Base-by-base conservation (phyloP, 1,139 yeast genomes). In the Saccharomyces hybrid region DNA sequence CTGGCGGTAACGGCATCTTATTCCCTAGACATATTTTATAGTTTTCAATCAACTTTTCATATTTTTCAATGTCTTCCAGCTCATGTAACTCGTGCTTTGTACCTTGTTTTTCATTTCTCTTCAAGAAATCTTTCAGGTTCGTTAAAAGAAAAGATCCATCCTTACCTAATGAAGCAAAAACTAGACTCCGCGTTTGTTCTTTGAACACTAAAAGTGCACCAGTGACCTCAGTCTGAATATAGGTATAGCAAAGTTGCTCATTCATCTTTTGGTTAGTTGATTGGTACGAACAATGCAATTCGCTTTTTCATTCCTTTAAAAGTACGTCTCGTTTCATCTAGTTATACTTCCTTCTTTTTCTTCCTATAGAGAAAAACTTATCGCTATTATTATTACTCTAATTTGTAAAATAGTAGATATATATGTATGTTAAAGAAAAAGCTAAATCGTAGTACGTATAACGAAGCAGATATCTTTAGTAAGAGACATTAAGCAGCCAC, bases 101-200 rank as follows among this genome's bases (percentile, higher is more conserved):
- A 7, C 55, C 57, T 4, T 54, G 54, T 6, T 41, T 57, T 23
- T 50, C 57, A 16, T 56, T 51, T n/a, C 58, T 7, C 32, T 57
- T 59, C 9, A 51, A 46, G 38, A 63, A 59, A 44, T 54, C 59
- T n/a, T 51, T 38, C 11, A 62, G 59, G 5, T 32, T 49, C 29
- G 53, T 52, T 23, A 60, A 44, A 32, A 57, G 41, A 5, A 29
- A 26, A 14, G 55, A 51, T 41, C 55, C 55, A 52, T 61, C 58
- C 7, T 47, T 49, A 2, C 65, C 63, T 25, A 64, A 32, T 7
- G 63, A 54, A 2, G 60, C 60, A 52, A 61, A 60, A 2, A 63
- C 62, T 29, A 64, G 46, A 42, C 50, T 55, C 7, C 51, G 14
- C 14, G 54, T 59, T 8, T 26, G 46, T 11, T 55, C 50, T 38